Evolutionary conservation across 179 eudicot genomes (phyloP).

Genomic region (Beta lomatogona): DNA sequence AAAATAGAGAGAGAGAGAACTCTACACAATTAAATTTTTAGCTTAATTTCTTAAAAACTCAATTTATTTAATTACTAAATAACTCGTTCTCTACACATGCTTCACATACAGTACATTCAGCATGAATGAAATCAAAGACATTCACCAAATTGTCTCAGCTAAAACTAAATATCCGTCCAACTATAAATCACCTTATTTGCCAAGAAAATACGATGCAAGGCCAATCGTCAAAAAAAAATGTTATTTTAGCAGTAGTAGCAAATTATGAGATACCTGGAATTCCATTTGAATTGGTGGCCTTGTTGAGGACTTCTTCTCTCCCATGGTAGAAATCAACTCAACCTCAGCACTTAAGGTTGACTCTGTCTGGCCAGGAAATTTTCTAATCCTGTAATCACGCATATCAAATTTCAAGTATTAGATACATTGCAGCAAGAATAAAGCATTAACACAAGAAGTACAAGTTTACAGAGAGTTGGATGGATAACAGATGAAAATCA

Average conservation of each 20-base stretch:
- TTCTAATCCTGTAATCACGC: constrained; percentile 70
- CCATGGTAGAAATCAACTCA: constrained; percentile 92
- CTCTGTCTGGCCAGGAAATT: constrained; percentile 99
- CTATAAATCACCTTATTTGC: background rate
- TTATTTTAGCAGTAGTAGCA: background rate
- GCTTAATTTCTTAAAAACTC: no score
- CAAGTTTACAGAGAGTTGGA: background rate
- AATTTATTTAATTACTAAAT: no score
- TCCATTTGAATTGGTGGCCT: constrained; percentile 99
- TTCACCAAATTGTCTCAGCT: background rate
- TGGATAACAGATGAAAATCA: background rate
- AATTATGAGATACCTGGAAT: constrained; percentile 66
- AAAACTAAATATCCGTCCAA: background rate
- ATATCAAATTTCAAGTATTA: constrained; percentile 2
- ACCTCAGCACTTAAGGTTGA: constrained; percentile 98
- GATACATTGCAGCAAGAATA: background rate
- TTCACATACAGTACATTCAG: background rate
- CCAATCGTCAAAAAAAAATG: background rate
- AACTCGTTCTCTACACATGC: background rate
- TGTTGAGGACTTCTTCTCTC: constrained; percentile 94
- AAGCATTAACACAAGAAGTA: background rate
- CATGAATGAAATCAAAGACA: background rate
- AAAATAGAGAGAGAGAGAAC: no score
- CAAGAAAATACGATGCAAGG: background rate
- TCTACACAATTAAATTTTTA: no score